Evolutionary conservation across 768 basidiomycete species (phyloP), one percentile per base, ranked within the genome.

Genomic region (Naganishia kalamii): DNA sequence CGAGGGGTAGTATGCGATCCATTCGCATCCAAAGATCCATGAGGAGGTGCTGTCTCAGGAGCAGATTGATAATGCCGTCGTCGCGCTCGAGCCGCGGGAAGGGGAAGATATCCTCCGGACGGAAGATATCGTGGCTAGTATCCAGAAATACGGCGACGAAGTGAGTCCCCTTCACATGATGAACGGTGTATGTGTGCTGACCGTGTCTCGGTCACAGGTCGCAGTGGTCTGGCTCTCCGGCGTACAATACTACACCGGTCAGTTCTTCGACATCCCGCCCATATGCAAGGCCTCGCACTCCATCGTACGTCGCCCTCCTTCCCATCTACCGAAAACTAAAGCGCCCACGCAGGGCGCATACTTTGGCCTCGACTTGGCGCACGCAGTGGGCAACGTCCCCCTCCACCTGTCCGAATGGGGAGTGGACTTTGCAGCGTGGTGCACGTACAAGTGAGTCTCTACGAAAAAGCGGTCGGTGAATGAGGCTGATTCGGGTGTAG

Each of bases 391-490:
- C 51, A 99, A 99, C 78, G 90, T 98, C 37, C 89, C 90, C 40
- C 79, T 94, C 70, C 81, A 84, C 51, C 81, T 99, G 69, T 90
- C 94, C 76, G 88, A 92, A 66, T 99, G 96, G 94, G 81, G 84
- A 70, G 88, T 90, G 70, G 96, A 99, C 78, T 98, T 97, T 75
- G 96, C 94, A 3, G 93, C 93, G 37, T 98, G 94, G 91, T 99
- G 96, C 78, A 89, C 92, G 33, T 99, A 98, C 84, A 98, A 79
- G 76, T 77, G 67, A 66, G 76, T 68, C 33, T 25, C 15, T 19
- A 11, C 3, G 12, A 1, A 4, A 23, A 27, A n/a, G 49, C 12
- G 8, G 11, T 17, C 65, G 37, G n/a, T 33, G 2, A 15, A 21
- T 23, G 29, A n/a, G 15, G 13, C 50, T 15, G 17, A 25, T 19